Conservation (phyloP, 345 rosid species). For the Ailanthus altissimus region DNA sequence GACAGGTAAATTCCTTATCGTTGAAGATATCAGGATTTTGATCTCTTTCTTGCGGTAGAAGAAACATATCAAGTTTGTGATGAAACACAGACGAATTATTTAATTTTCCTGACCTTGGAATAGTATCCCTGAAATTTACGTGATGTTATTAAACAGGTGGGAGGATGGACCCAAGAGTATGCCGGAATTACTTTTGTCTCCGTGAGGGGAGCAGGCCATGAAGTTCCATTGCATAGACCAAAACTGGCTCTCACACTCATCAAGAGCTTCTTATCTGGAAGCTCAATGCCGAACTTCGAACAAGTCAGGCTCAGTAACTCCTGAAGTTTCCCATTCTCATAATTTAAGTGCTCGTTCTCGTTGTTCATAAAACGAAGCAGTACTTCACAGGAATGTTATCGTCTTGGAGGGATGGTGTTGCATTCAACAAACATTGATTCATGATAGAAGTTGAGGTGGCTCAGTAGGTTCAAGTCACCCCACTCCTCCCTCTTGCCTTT, state of each 20-base stretch:
- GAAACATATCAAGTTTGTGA: not conserved
- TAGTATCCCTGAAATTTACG: not conserved
- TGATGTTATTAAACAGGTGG: slow-evolving; percentile 60
- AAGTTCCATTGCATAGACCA: slow-evolving; percentile 88
- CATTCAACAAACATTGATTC: not conserved
- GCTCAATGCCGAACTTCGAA: slow-evolving; percentile 44
- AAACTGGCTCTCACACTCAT: slow-evolving; percentile 69
- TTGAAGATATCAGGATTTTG: not conserved
- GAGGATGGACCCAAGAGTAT: slow-evolving; percentile 93
- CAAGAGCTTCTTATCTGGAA: slow-evolving; percentile 74
- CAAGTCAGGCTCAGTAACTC: slow-evolving; percentile 35
- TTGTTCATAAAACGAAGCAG: not conserved
- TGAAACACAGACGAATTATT: not conserved
- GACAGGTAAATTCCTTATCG: slow-evolving; percentile 50
- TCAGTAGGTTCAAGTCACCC: too few species aligned
- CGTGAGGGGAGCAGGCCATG: slow-evolving; percentile 92
- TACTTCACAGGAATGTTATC: not conserved
- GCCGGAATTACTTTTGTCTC: slow-evolving; percentile 79
- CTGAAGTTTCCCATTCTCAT: slow-evolving; percentile 11
- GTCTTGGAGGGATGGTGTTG: too few species aligned
- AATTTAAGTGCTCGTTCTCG: not conserved
- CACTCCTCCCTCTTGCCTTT: too few species aligned
- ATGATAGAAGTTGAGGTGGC: too few species aligned
- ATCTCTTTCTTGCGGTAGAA: not conserved
- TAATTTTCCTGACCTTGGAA: not conserved